Percentiles rank a stretch among this genome's conserved stretches.
Conservation (phyloP, 352 stramenopile genomes). For the Elongisporangium anandrum region DNA sequence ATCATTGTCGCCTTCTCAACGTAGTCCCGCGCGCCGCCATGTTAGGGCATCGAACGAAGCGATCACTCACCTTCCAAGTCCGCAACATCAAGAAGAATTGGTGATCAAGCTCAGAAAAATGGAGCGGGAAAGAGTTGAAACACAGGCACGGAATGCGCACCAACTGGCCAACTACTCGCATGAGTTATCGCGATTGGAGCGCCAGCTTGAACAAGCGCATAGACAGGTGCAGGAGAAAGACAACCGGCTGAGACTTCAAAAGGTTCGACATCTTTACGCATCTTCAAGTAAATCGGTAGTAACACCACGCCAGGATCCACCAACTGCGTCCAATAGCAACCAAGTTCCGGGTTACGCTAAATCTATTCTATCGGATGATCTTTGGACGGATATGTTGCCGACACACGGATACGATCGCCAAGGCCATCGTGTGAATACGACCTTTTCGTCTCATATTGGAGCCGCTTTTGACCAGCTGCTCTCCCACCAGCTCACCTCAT, state of each 20-base stretch:
- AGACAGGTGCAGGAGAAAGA: slow-evolving; percentile 46
- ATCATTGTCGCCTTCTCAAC: neutral
- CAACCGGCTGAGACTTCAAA: slow-evolving; percentile 49
- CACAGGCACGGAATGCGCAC: slow-evolving; percentile 38
- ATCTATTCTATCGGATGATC: slow-evolving; percentile 34
- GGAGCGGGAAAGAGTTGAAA: slow-evolving; percentile 50
- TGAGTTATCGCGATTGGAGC: slow-evolving; percentile 59
- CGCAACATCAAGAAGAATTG: neutral
- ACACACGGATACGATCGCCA: neutral
- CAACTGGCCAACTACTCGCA: slow-evolving; percentile 68
- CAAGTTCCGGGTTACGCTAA: neutral
- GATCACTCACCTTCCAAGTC: neutral
- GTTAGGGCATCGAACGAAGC: neutral
- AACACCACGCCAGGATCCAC: neutral
- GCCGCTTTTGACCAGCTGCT: slow-evolving; percentile 58
- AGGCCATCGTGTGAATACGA: neutral
- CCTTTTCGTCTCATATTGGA: slow-evolving; percentile 49
- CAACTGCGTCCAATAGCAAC: neutral
- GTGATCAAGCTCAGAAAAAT: slow-evolving; percentile 25
- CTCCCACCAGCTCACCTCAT: slow-evolving; percentile 39
- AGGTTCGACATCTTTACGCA: slow-evolving; percentile 45
- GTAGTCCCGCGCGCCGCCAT: neutral
- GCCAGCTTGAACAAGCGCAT: slow-evolving; percentile 55
- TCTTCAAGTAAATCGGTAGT: neutral
- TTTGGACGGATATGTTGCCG: slow-evolving; percentile 49